Evolutionary conservation across 257 asterid genomes (phyloP).

Genomic region (Leonotis leonurus): DNA sequence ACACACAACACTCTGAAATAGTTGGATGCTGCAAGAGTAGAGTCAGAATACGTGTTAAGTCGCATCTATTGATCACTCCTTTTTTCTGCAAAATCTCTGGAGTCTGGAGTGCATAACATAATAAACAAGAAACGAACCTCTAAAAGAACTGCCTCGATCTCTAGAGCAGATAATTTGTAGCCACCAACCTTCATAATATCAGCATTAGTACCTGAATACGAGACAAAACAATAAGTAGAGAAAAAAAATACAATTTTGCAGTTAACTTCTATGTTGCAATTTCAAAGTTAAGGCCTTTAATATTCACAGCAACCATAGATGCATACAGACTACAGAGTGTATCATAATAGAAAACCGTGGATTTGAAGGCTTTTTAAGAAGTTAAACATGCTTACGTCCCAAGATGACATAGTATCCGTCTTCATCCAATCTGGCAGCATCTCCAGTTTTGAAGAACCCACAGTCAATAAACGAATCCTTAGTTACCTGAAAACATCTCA

Average conservation of each 20-base stretch:
- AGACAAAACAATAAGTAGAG: background rate
- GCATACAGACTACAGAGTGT: background rate
- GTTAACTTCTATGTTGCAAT: background rate
- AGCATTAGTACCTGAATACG: conserved; percentile 83
- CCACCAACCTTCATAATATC: conserved; percentile 99
- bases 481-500: conserved; percentile 50
- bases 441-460: conserved; percentile 97
- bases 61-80: background rate
- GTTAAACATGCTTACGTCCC: conserved; percentile 68
- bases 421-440: conserved; percentile 75
- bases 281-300: background rate
- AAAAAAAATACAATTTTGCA: no score
- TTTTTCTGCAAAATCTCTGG: background rate
- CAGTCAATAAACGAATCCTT: conserved; percentile 70
- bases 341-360: background rate
- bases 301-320: background rate
- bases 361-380: background rate
- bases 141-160: conserved; percentile 88
- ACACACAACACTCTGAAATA: conserved; percentile 80
- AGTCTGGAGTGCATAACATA: background rate
- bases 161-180: conserved; percentile 87
- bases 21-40: conserved; percentile 59
- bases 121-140: conserved; percentile 48
- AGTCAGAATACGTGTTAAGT: background rate
- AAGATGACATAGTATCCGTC: conserved; percentile 90